These are phyloP conservation scores for Brassica rapa DNA, from an alignment of 345 rosid genomes.

Conservation along the genomic window DNA sequence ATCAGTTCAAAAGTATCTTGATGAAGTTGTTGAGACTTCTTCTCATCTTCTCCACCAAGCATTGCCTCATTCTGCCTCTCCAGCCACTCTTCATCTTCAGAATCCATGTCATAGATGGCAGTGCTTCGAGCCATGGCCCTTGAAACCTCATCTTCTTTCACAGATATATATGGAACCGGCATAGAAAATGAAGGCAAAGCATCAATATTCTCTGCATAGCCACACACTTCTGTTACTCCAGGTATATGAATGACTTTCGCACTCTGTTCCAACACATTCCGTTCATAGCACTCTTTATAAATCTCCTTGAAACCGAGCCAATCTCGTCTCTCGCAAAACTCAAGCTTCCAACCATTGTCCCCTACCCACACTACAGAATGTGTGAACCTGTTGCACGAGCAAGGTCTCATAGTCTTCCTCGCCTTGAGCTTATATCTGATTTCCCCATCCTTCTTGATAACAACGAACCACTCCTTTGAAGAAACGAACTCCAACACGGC, in stretches of 20 bases:
- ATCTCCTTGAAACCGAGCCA: slow-evolving; percentile 87
- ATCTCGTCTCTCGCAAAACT: slow-evolving; percentile 66
- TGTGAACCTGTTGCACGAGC: slow-evolving; percentile 60
- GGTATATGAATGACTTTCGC: slow-evolving; percentile 83
- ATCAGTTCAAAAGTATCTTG: slow-evolving; percentile 76
- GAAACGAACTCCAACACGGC: slow-evolving; percentile 54
- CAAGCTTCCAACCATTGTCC: slow-evolving; percentile 82
- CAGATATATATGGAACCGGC: slow-evolving; percentile 61
- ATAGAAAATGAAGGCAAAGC: slow-evolving; percentile 44
- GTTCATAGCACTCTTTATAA: slow-evolving; percentile 76
- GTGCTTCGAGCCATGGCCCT: slow-evolving; percentile 71
- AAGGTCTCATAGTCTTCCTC: slow-evolving; percentile 62
- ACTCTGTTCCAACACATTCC: slow-evolving; percentile 50
- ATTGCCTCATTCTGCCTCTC: slow-evolving; percentile 47
- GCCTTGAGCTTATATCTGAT: slow-evolving; percentile 55
- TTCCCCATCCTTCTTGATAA: slow-evolving; percentile 56
- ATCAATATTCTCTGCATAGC: slow-evolving; percentile 36
- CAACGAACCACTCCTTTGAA: slow-evolving; percentile 73
- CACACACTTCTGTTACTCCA: slow-evolving; percentile 64
- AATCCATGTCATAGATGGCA: slow-evolving; percentile 87
- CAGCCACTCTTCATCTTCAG: slow-evolving; percentile 94
- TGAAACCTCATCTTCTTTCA: slow-evolving; percentile 65
- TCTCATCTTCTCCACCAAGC: too few species aligned
- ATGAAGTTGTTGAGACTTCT: not conserved
- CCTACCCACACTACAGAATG: slow-evolving; percentile 71